phyloP scores from a whole-genome alignment of 768 basidiomycete species.

The Glaciozyma antarctica region DNA sequence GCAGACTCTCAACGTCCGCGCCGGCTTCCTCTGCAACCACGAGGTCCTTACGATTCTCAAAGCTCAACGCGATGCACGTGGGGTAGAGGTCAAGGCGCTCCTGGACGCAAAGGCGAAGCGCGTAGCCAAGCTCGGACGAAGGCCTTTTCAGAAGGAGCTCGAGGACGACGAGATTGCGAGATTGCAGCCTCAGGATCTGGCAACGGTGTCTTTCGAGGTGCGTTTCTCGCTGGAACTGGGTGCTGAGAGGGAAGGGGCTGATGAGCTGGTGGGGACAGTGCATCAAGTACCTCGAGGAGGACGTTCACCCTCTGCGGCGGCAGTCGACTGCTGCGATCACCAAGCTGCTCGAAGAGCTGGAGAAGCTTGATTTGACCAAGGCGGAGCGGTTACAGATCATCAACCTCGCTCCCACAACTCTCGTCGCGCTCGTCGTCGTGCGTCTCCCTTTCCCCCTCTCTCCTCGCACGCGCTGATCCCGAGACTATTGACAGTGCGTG shows the following conservation, averaged over 20 bases:
- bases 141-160: conserved; percentile 8
- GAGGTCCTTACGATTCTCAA: conserved; percentile 73
- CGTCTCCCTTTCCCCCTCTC: conserved; percentile 38
- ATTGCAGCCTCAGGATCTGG: conserved; percentile 25
- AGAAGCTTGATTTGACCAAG: conserved; percentile 67
- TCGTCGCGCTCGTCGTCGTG: conserved; percentile 83
- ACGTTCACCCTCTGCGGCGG: conserved; percentile 56
- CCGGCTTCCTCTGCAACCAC: conserved; percentile 76
- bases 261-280: conserved; percentile 48
- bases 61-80: conserved; percentile 41
- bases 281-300: conserved; percentile 69
- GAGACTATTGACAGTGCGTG: conserved; percentile 53
- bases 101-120: neutral
- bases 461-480: neutral
- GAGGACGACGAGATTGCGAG: conserved; percentile 20
- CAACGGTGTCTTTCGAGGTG: conserved; percentile 30
- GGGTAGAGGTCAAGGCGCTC: conserved; percentile 10
- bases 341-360: conserved; percentile 57
- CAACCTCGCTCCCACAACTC: conserved; percentile 72
- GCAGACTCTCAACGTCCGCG: conserved; percentile 59
- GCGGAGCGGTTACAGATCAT: conserved; percentile 84
- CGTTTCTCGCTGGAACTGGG: neutral
- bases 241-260: neutral
- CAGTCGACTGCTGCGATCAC: conserved; percentile 61
- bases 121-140: neutral